Base-by-base conservation (phyloP, 345 rosid genomes). In the Fremontodendron californicum region DNA sequence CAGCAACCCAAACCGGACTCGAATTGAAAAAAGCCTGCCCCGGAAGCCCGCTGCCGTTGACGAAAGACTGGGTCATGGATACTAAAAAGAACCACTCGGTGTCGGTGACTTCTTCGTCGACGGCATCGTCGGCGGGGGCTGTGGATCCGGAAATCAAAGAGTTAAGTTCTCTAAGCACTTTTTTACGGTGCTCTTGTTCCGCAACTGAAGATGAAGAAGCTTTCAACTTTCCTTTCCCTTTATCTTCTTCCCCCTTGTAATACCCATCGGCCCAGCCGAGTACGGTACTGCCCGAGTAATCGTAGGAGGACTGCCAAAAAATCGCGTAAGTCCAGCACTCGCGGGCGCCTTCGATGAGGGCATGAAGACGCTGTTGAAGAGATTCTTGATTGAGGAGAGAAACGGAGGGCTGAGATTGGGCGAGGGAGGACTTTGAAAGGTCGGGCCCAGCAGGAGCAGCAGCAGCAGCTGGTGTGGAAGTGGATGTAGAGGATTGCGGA, bases 41-140 rank as follows among this genome's bases (percentile, higher is more conserved):
- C 1, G 98, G 97, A 21, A 95, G 78, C 35, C 93, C 97, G 46
- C 77, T 29, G 11, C 97, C 96, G 63, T 80, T 84, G 31, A 86
- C 76, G 58, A 95, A 95, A 16, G 94, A 87, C 64, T 93, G 96
- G 13, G 96, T 95, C 98, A 95, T 95, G 5, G 98, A 93, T n/a
- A 95, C 86, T 31, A 96, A 85, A 74, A 92, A 96, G 86, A 96
- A 96, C 99, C 99, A 94, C 82, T 96, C 99, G 0, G 98, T 89
- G 69, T 95, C 99, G 11, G 98, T 89, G 58, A 95, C 98, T 71
- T 95, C 98, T 73, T 95, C 98, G 62, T 93, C 98, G 15, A 89
- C 87, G 10, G 93, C 90, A 31, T 90, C 87, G 46, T 92, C 92
- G 40, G 86, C 2, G 72, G 86, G 27, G 25, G 85, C 40, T 3